phyloP scores from a whole-genome alignment of 441 rosid genomes.

The Syzygium syzygioides region DNA sequence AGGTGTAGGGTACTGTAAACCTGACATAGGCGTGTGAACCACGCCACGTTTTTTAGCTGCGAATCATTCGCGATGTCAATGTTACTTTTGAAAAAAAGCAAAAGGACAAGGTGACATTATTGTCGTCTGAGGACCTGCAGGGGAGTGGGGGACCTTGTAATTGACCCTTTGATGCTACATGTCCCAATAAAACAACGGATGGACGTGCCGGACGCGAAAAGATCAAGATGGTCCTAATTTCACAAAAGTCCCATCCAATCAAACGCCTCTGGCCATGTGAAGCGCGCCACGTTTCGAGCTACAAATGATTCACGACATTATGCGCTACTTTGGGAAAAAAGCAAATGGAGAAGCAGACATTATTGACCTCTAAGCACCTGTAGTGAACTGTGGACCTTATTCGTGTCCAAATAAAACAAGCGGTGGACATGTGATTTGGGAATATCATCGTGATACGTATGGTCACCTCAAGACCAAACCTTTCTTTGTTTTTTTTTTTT shows the following conservation, averaged over 20 bases:
- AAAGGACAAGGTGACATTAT: not conserved
- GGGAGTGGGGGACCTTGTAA: rapidly evolving
- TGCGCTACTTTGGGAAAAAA: too few relatives aligned
- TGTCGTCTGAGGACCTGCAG: not conserved
- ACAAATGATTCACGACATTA: too few relatives aligned
- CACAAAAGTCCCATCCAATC: not conserved
- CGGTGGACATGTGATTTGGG: too few relatives aligned
- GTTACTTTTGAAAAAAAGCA: not conserved
- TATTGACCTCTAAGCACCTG: too few relatives aligned
- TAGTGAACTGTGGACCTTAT: too few relatives aligned
- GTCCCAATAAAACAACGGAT: not conserved
- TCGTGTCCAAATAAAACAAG: too few relatives aligned
- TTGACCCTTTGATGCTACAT: not conserved
- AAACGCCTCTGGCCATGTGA: too few relatives aligned
- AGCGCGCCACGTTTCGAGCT: too few relatives aligned
- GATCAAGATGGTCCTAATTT: not conserved
- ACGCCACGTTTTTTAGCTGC: not conserved
- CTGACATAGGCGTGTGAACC: not conserved
- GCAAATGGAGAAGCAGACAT: too few relatives aligned
- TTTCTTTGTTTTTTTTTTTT: too few relatives aligned
- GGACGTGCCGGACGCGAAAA: rapidly evolving
- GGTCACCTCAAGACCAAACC: not conserved
- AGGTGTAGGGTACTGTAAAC: not conserved
- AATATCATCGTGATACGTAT: not conserved
- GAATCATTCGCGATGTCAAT: not conserved